A percentile compares a stretch with the other conserved stretches of the same genome.
These are phyloP conservation scores for Solanum ahanhuiri DNA, from an alignment of 257 asterid species.

Conservation along the genomic window DNA sequence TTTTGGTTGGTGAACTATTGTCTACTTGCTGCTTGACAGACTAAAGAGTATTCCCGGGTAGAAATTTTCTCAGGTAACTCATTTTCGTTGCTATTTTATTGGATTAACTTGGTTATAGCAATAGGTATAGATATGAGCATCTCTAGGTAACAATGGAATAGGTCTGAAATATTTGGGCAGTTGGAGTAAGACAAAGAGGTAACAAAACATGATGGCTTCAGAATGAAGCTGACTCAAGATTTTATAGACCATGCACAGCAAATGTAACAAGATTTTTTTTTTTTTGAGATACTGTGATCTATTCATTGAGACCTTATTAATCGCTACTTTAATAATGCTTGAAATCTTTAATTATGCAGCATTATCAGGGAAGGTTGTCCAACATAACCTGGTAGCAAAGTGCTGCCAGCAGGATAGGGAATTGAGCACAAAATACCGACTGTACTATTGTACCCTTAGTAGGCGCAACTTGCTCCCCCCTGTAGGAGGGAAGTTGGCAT, in stretches of 20 bases:
- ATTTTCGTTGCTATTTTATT: background rate
- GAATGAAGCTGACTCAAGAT: background rate
- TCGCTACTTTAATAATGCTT: conserved; percentile 33
- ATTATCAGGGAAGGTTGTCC: conserved; percentile 82
- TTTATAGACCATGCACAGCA: background rate
- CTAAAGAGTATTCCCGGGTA: background rate
- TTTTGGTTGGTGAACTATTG: background rate
- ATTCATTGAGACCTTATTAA: conserved; percentile 20
- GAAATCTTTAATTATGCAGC: conserved; percentile 82
- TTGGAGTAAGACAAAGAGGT: background rate
- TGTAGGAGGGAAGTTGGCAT: conserved; percentile 61
- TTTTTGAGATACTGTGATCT: background rate
- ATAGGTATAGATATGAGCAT: background rate
- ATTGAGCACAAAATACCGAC: conserved; percentile 55
- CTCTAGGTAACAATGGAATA: background rate
- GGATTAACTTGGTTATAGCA: background rate
- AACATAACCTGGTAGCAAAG: conserved; percentile 82
- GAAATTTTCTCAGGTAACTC: background rate
- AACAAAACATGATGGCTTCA: background rate
- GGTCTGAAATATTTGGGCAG: background rate
- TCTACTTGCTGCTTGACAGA: background rate
- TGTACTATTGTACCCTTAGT: conserved; percentile 50
- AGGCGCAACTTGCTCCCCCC: conserved; percentile 53
- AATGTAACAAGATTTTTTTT: background rate
- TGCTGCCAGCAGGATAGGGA: conserved; percentile 95